phyloP scores from a whole-genome alignment of 2,329 filamentous ascomycete genomes.

The Gnomoniopsis sp. region DNA sequence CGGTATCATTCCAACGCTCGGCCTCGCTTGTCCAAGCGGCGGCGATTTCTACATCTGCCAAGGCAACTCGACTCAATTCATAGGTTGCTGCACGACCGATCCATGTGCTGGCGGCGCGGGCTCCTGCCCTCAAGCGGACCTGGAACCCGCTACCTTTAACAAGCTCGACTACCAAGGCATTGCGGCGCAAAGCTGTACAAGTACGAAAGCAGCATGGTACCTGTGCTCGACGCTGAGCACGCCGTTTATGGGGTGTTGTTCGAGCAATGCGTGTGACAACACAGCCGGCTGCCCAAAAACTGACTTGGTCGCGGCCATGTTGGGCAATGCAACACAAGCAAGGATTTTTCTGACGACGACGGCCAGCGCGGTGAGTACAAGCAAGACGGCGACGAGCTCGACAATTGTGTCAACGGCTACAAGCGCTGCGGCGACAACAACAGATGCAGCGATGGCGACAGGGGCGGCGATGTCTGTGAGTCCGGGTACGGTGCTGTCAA shows the following conservation, averaged over 20 bases:
- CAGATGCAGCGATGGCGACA: background rate
- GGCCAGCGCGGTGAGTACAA: background rate
- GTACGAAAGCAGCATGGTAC: slow-evolving; percentile 29
- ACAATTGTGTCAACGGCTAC: background rate
- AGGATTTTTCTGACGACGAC: slow-evolving; percentile 16
- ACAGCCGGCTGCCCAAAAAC: slow-evolving; percentile 22
- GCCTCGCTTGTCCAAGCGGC: slow-evolving; percentile 25
- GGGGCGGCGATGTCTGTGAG: background rate
- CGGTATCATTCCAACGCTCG: slow-evolving; percentile 6
- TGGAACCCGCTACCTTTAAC: slow-evolving; percentile 29
- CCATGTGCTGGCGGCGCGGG: slow-evolving; percentile 31
- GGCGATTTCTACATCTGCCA: slow-evolving; percentile 35
- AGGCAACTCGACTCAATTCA: slow-evolving; percentile 28
- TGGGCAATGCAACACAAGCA: slow-evolving; percentile 17
- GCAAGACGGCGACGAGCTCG: background rate
- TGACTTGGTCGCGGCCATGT: slow-evolving; percentile 23
- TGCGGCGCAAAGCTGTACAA: slow-evolving; percentile 29
- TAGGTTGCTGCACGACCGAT: slow-evolving; percentile 38
- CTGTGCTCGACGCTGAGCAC: slow-evolving; percentile 27
- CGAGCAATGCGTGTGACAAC: slow-evolving; percentile 29
- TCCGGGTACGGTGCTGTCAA: slow-evolving; percentile 8
- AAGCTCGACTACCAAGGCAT: slow-evolving; percentile 24
- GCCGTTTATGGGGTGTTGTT: slow-evolving; percentile 39
- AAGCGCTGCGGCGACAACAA: background rate
- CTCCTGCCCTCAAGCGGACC: slow-evolving; percentile 28